Percentiles rank a stretch among this genome's conserved stretches.
These are phyloP conservation scores for Lentinula boryana DNA, from an alignment of 768 basidiomycete species.

Conservation along the genomic window DNA sequence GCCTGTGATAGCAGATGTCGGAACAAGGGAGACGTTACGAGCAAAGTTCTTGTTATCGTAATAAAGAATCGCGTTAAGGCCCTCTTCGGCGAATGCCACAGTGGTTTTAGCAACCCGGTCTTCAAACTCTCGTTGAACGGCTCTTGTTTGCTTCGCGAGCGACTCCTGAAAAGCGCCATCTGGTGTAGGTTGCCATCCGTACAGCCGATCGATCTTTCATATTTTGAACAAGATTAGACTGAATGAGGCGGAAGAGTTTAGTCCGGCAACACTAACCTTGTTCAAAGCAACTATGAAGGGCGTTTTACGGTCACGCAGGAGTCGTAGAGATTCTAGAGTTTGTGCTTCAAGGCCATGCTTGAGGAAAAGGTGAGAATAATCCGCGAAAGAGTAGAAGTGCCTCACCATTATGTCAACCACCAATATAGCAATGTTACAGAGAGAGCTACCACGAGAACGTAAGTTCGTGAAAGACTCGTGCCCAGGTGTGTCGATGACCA, in stretches of 20 bases:
- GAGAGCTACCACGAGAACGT: constrained; percentile 89
- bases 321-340: constrained; percentile 90
- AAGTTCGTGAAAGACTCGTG: constrained; percentile 99
- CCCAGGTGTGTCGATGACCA: constrained; percentile 97
- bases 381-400: background rate
- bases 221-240: constrained; percentile 5
- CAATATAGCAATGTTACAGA: constrained; percentile 98
- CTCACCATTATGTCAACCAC: constrained; percentile 96
- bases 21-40: constrained; percentile 92
- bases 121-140: constrained; percentile 89
- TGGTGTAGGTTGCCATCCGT: constrained; percentile 88
- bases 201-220: constrained; percentile 90
- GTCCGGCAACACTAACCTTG: constrained; percentile 49
- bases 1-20: constrained; percentile 96
- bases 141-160: constrained; percentile 68
- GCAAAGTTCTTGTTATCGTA: constrained; percentile 97
- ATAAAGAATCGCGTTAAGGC: constrained; percentile 90
- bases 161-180: constrained; percentile 92
- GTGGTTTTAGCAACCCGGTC: constrained; percentile 81
- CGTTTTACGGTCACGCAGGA: constrained; percentile 89
- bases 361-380: background rate
- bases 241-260: constrained; percentile 1
- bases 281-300: constrained; percentile 99
- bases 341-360: constrained; percentile 98
- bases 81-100: constrained; percentile 96